Evolutionary conservation across 805 yeast genomes (phyloP), one percentile per base, ranked within the genome.

Genomic region (Metschnikowia dekortorum): DNA sequence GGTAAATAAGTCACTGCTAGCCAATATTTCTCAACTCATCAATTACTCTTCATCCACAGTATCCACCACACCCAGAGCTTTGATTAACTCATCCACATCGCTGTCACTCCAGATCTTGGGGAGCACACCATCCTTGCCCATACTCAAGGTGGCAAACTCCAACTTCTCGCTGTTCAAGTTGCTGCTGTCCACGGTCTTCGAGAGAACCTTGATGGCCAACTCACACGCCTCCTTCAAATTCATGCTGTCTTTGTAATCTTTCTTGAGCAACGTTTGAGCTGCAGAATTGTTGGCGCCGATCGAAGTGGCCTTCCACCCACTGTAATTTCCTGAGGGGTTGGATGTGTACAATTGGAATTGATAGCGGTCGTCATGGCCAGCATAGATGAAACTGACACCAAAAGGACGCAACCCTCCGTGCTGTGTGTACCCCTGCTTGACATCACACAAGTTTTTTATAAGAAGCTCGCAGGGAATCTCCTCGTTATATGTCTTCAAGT

Each of bases 391-490:
- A 47, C 96, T 87, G 38, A 94, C 99, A 63, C 99, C 99, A 67
- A 90, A 94, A 18, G 99, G 99, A 70, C 99, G 85, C 63, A 94
- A 79, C 35, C 99, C 99, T 65, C 99, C 99, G 65, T 88, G 96
- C 70, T 94, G 99, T 7, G 99, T 94, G 69, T 94, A 94, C 9
- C 98, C 97, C 68, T 94, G 99, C 70, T 94, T 94, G 55, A 89
- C 81, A 70, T 94, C 96, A 73, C 97, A 90, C 55, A 94, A 77
- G 56, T 86, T 79, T 65, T 89, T 88, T 56, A 94, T 97, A 56
- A 94, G 80, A 49, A 84, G 78, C 68, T 90, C 97, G 51, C 92
- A 87, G n/a, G 97, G 97, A 46, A 92, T 87, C 55, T 90, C 90
- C 70, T 90, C 96, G 65, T 87, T 87, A 69, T 90, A 94, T 14